Evolutionary conservation across 1,284 basidiomycete species (phyloP).

Genomic region (Ganoderma resinaceum): DNA sequence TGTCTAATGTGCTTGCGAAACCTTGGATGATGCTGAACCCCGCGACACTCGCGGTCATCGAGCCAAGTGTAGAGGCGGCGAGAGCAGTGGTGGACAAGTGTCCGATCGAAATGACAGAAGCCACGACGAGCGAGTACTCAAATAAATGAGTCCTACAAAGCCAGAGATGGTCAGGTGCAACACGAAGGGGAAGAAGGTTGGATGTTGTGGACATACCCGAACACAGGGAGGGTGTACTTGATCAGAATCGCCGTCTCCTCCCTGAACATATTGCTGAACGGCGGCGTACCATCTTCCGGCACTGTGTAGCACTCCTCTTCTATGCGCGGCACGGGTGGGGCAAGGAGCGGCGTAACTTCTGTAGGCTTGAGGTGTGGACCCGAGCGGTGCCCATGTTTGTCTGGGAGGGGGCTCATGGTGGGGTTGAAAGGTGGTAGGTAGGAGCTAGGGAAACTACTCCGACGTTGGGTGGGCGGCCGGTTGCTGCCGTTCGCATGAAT

Average conservation of each 20-base stretch:
- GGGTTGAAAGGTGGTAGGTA: constrained; percentile 43
- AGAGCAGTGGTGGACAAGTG: constrained; percentile 86
- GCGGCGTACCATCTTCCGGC: constrained; percentile 37
- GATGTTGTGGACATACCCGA: constrained; percentile 52
- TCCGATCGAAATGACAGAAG: constrained; percentile 83
- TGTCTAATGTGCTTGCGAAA: constrained; percentile 86
- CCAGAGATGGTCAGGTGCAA: constrained; percentile 2
- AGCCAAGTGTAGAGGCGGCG: constrained; percentile 85
- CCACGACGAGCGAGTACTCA: constrained; percentile 78
- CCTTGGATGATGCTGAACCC: constrained; percentile 85
- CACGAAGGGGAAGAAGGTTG: neutral
- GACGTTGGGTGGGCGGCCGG: constrained; percentile 26
- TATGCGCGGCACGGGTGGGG: constrained; percentile 55
- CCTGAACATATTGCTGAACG: constrained; percentile 48
- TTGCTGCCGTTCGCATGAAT: constrained; percentile 12
- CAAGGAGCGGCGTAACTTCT: constrained; percentile 61
- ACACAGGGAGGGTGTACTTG: constrained; percentile 73
- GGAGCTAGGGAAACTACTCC: constrained; percentile 44
- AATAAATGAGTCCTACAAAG: constrained; percentile 69
- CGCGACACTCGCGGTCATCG: constrained; percentile 85
- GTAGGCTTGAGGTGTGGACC: constrained; percentile 37
- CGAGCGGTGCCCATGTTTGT: constrained; percentile 38
- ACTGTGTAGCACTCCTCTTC: constrained; percentile 46
- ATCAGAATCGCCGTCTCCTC: constrained; percentile 68
- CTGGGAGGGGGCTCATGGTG: constrained; percentile 40